Conservation (phyloP, 768 basidiomycete species). For the Clitopilus hobsonii region DNA sequence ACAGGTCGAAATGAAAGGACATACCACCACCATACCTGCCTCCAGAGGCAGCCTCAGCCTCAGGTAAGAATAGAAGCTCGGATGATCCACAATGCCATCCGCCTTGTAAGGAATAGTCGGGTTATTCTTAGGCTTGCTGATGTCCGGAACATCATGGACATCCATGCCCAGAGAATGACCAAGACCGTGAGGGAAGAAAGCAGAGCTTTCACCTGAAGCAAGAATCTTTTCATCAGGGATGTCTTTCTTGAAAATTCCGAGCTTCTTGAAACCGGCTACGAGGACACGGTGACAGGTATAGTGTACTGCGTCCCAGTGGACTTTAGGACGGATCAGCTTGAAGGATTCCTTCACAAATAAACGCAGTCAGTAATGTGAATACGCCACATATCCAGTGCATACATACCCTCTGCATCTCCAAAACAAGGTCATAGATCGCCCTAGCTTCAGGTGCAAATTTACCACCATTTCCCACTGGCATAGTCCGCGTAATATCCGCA, state of each 20-base stretch:
- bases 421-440: conserved; percentile 82
- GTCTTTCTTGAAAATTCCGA: conserved; percentile 80
- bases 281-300: conserved; percentile 77
- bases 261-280: conserved; percentile 72
- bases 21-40: conserved; percentile 80
- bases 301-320: conserved; percentile 90
- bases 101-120: conserved; percentile 32
- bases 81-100: conserved; percentile 37
- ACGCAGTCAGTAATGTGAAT: conserved; percentile 2
- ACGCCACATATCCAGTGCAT: too few species aligned
- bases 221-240: conserved; percentile 68
- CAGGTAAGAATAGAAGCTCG: conserved; percentile 75
- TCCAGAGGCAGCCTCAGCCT: conserved; percentile 72
- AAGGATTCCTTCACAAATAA: conserved; percentile 52
- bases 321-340: conserved; percentile 62
- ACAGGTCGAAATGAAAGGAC: conserved; percentile 24
- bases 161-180: conserved; percentile 92
- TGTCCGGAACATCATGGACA: conserved; percentile 86
- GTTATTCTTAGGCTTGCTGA: conserved; percentile 67
- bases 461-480: conserved; percentile 92
- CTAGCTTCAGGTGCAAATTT: conserved; percentile 79
- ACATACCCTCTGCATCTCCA: conserved; percentile 83
- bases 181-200: conserved; percentile 93
- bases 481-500: conserved; percentile 68
- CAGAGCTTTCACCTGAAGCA: conserved; percentile 68